Evolutionary conservation across 2,329 filamentous ascomycete genomes (phyloP).

Genomic region (Aspergillus ruber): DNA sequence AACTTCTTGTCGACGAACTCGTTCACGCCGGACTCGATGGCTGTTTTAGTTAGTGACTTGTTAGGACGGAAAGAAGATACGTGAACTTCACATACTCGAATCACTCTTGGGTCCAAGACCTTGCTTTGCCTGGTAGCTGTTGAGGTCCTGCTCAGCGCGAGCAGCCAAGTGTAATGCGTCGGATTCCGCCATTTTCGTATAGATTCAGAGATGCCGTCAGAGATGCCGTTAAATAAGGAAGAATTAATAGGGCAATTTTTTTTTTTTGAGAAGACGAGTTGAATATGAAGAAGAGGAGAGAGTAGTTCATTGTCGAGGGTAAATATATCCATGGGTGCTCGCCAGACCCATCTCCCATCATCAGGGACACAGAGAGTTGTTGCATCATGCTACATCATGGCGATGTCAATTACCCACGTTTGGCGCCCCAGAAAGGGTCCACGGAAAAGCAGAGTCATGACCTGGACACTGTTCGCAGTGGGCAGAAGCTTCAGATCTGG

Average conservation of each 20-base stretch:
- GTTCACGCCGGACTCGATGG: slow-evolving; percentile 37
- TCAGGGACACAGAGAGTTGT: slow-evolving; percentile 5
- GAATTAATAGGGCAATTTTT: not conserved
- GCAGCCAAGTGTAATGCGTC: slow-evolving; percentile 23
- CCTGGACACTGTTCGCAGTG: not conserved
- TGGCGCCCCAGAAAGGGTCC: not conserved
- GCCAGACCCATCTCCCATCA: not conserved
- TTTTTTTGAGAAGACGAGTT: not conserved
- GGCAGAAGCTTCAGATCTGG: not conserved
- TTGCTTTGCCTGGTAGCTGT: slow-evolving; percentile 35
- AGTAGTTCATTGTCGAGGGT: not conserved
- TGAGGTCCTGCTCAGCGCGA: slow-evolving; percentile 36
- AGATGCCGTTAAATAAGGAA: not conserved
- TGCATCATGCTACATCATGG: slow-evolving; percentile 33
- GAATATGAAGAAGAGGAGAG: not conserved
- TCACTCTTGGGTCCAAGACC: slow-evolving; percentile 33
- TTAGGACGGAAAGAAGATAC: not conserved
- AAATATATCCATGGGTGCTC: not conserved
- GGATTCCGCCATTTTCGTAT: slow-evolving; percentile 14
- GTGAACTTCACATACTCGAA: slow-evolving; percentile 26
- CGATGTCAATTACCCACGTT: slow-evolving; percentile 18
- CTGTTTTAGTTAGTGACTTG: slow-evolving; percentile 2
- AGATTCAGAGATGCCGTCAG: not conserved
- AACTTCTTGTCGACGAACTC: slow-evolving; percentile 34
- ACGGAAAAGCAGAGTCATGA: not conserved